A percentile compares a stretch with the other conserved stretches of the same genome.
Conservation (phyloP, 2,329 filamentous ascomycete genomes). For the Claviceps humidiphila region DNA sequence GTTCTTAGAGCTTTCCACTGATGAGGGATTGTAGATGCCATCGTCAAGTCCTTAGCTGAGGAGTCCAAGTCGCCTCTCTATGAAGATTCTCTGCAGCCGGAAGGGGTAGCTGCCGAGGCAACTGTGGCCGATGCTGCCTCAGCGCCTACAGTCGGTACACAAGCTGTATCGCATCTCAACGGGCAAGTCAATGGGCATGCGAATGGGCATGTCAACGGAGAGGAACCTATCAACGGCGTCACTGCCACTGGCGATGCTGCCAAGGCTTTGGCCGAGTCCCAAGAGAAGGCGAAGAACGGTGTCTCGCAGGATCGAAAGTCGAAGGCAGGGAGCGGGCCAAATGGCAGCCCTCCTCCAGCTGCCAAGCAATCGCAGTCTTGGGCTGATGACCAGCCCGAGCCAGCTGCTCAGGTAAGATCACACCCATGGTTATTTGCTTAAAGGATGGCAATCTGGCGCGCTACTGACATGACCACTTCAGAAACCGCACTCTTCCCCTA, state of each 20-base stretch:
- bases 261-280: conserved; percentile 49
- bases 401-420: conserved; percentile 27
- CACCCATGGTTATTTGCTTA: background rate
- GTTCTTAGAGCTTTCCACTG: conserved; percentile 5
- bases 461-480: background rate
- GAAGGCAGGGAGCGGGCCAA: conserved; percentile 57
- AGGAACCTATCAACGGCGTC: conserved; percentile 32
- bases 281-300: conserved; percentile 46
- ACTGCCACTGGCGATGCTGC: conserved; percentile 38
- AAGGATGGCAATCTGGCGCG: background rate
- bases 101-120: conserved; percentile 15
- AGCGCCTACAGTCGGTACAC: conserved; percentile 32
- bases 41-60: conserved; percentile 30
- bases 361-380: conserved; percentile 50
- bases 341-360: conserved; percentile 44
- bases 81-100: conserved; percentile 18
- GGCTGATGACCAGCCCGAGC: conserved; percentile 66
- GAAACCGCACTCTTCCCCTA: conserved; percentile 22
- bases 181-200: too few relatives aligned
- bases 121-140: conserved; percentile 46
- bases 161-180: conserved; percentile 20
- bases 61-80: conserved; percentile 36
- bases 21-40: conserved; percentile 18
- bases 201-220: conserved; percentile 13
- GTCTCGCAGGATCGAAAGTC: conserved; percentile 57